Base-by-base conservation (phyloP, 192 early-diverging fungal species). In the Allomyces macrogynus region DNA sequence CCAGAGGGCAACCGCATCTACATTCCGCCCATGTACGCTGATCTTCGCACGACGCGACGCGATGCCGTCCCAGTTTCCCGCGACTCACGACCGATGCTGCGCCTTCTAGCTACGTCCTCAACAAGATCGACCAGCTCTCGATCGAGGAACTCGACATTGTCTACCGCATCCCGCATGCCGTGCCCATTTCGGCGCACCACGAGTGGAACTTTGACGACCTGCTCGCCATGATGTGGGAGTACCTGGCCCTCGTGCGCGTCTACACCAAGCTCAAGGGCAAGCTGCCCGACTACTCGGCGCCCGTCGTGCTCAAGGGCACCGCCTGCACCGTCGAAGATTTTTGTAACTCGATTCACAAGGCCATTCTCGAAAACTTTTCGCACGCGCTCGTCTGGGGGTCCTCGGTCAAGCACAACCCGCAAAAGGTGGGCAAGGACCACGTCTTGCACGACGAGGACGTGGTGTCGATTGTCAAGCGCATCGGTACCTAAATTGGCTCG, bases 101-200 rank as follows among this genome's bases (percentile, higher is more conserved):
- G 32, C 4, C 67, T 64, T 40, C 81, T 64, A 76, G 96, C 44
- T 99, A 99, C 67, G 93, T 99, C 22, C 77, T 99, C 62, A 99
- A 99, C 87, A 99, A 99, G 80, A 96, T 99, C 71, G 89, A 92
- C 75, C 89, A 92, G 75, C 95, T 94, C 72, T 90, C 88, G 27
- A 91, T 95, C 65, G 87, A 96, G 75, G 91, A 98, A 74, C 80
- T 95, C 54, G 92, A 94, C 70, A 83, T 95, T 57, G 84, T 99
- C 32, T 95, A 94, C 82, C 91, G 91, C 74, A 95, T 99, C 72
- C 94, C 94, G 12, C 88, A 97, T 69, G 89, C 92, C 9, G 86
- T 57, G 49, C 81, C 81, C 63, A 77, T 83, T 64, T 78, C 75
- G 27, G 67, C 78, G 12, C 81, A 83, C 72, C 81, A 83, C 66